Evolutionary conservation across 106 monocot species (phyloP).

Genomic region (Dioscorea zingiberensis): DNA sequence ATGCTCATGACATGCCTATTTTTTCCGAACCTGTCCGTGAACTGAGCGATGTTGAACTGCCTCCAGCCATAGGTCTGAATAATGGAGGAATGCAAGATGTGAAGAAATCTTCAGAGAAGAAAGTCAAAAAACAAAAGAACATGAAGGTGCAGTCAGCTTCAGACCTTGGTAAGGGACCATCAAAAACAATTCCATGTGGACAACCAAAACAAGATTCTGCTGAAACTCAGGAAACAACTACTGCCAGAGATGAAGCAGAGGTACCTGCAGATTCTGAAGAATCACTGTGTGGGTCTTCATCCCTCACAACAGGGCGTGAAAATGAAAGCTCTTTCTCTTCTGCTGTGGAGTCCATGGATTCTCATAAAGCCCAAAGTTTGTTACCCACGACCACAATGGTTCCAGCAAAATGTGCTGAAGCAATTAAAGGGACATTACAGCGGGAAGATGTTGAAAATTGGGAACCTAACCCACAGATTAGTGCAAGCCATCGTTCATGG

Average conservation of each 20-base stretch:
- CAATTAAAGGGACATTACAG: slow-evolving; percentile 18
- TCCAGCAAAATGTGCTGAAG: slow-evolving; percentile 13
- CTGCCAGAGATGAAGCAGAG: slow-evolving; percentile 8
- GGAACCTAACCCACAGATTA: slow-evolving; percentile 10
- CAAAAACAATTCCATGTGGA: slow-evolving; percentile 21
- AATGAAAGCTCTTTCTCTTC: neutral
- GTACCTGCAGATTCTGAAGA: slow-evolving; percentile 20
- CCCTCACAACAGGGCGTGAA: slow-evolving; percentile 1
- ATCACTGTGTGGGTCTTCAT: slow-evolving; percentile 6
- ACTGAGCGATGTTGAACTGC: slow-evolving; percentile 6
- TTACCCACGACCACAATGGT: slow-evolving; percentile 5
- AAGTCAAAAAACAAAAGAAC: slow-evolving; percentile 80
- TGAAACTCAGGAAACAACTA: slow-evolving; percentile 22
- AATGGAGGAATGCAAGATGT: slow-evolving; percentile 25
- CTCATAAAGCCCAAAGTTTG: slow-evolving; percentile 1
- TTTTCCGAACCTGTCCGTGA: too few species aligned
- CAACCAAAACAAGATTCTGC: slow-evolving; percentile 30
- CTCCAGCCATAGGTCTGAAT: slow-evolving; percentile 26
- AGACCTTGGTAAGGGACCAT: slow-evolving; percentile 30
- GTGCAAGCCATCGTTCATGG: slow-evolving; percentile 50
- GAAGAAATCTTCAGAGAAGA: slow-evolving; percentile 74
- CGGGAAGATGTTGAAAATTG: slow-evolving; percentile 11
- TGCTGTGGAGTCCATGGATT: slow-evolving; percentile 13
- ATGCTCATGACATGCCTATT: too few species aligned
- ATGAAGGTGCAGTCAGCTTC: slow-evolving; percentile 25